These are phyloP conservation scores for Pythium rhizo-oryzae DNA, from an alignment of 352 stramenopile genomes.

Conservation along the genomic window DNA sequence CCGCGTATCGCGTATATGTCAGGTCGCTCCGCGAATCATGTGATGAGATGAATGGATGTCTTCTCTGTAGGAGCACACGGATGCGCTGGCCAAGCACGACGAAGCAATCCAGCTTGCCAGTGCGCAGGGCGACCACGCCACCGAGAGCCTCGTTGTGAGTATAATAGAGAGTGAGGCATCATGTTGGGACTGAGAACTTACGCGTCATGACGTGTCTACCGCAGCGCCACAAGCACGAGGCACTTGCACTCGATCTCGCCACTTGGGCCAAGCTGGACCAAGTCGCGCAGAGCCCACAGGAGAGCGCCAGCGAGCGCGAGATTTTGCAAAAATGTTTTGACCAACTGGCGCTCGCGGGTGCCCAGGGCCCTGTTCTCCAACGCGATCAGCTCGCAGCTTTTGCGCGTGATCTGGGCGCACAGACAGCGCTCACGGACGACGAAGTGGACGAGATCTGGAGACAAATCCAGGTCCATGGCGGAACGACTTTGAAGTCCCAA, in stretches of 20 bases:
- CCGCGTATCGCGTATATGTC: not conserved
- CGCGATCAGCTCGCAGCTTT: conserved; percentile 42
- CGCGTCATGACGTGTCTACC: too few relatives aligned
- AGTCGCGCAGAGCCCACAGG: conserved; percentile 13
- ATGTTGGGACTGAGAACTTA: too few relatives aligned
- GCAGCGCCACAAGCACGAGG: conserved; percentile 45
- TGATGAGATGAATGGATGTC: too few relatives aligned
- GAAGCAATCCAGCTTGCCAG: conserved; percentile 53
- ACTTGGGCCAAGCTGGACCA: conserved; percentile 31
- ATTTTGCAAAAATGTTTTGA: conserved; percentile 44
- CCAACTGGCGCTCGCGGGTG: conserved; percentile 13
- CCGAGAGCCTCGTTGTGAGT: conserved; percentile 44
- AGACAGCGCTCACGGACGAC: conserved; percentile 29
- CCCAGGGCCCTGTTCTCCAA: conserved; percentile 18
- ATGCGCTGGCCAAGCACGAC: conserved; percentile 37
- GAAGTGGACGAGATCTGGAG: conserved; percentile 65
- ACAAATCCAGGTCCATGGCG: conserved; percentile 8
- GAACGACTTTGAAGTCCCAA: not conserved
- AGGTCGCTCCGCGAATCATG: too few relatives aligned
- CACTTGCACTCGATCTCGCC: conserved; percentile 42
- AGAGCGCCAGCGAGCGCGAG: conserved; percentile 34
- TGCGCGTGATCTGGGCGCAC: conserved; percentile 36
- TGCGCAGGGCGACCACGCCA: conserved; percentile 47
- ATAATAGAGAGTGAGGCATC: not conserved
- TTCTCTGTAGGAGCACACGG: conserved; percentile 30